Evolutionary conservation across 345 rosid genomes (phyloP), one percentile per base, ranked within the genome.

Genomic region (Eucalyptus curtisii): DNA sequence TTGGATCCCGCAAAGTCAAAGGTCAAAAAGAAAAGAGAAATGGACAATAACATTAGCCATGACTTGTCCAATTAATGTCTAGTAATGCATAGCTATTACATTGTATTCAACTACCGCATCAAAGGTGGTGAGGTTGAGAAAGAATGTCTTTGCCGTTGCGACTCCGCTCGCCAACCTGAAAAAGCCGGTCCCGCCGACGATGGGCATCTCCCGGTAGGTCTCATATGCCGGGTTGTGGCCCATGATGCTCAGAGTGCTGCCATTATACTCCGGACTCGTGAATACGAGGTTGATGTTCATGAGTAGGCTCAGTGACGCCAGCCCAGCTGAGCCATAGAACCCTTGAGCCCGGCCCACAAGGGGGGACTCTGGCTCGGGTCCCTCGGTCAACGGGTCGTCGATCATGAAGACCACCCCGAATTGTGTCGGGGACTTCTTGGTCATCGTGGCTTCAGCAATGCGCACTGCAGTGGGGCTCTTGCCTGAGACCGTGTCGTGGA

Each of bases 71-170:
- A 55, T 55, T 27, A 64, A 15, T n/a, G 44, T 71, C 81, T 71
- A 53, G 88, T 91, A 95, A 81, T 95, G 96, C 86, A 93, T 49
- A 31, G 95, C 87, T 1, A 96, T 93, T 81, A 96, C 96, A 85
- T 97, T 97, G 88, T 95, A 97, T 80, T 91, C 95, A 88, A 95
- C 95, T 11, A 95, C 91, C 47, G 96, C 99, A 90, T 95, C 94
- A 19, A 96, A 95, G 20, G 93, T 91, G 76, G 64, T 86, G 47
- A 86, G 47, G 86, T 97, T 92, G 6, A 91, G 13, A 94, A 92
- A n/a, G n/a, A 37, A 87, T 8, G 97, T 94, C 49, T 90, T 64
- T 1, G 96, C 96, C n/a, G 93, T 20, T 1, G 98, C 98, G 87
- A 96, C 94, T 3, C 97, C 96, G 4, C 94, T 92, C 5, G 96